A percentile compares a stretch with the other conserved stretches of the same genome.
phyloP scores from a whole-genome alignment of 192 early-diverging fungal genomes.

The Gamsiella multidivaricata region DNA sequence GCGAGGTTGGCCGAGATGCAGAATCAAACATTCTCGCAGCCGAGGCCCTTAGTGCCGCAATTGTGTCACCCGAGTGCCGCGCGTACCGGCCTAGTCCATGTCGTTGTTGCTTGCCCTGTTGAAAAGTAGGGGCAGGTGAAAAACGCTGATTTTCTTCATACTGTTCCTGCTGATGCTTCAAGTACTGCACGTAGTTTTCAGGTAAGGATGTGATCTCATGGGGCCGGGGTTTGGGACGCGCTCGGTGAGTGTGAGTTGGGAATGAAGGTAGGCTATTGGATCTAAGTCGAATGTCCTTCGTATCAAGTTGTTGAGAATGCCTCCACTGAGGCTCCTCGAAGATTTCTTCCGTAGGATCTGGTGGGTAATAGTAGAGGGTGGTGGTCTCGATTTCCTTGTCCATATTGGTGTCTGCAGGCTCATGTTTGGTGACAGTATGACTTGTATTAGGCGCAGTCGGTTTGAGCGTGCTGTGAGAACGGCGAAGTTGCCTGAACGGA shows the following conservation, averaged over 20 bases:
- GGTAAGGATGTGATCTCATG: constrained; percentile 8
- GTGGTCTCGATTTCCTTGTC: background rate
- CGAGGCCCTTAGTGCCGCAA: background rate
- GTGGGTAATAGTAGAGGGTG: constrained; percentile 2
- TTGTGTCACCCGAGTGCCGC: constrained; percentile 7
- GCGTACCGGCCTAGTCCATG: no score
- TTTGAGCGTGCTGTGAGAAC: no score
- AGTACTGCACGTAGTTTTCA: constrained; percentile 1
- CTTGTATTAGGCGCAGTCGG: no score
- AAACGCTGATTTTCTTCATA: background rate
- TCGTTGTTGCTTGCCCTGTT: background rate
- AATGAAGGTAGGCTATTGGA: background rate
- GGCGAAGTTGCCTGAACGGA: no score
- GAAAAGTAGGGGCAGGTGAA: background rate
- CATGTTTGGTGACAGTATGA: no score
- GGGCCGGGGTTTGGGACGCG: background rate
- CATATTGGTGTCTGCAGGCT: no score
- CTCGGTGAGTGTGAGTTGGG: background rate
- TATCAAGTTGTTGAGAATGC: background rate
- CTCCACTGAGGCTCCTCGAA: background rate
- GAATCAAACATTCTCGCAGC: background rate
- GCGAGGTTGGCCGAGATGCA: background rate
- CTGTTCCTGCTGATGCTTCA: constrained; percentile 5
- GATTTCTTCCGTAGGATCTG: no score
- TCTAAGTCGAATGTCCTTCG: background rate